Percentiles rank a stretch among this genome's conserved stretches.
Evolutionary conservation across 2,329 filamentous ascomycete genomes (phyloP).

Genomic region (Calonectria pteridis): DNA sequence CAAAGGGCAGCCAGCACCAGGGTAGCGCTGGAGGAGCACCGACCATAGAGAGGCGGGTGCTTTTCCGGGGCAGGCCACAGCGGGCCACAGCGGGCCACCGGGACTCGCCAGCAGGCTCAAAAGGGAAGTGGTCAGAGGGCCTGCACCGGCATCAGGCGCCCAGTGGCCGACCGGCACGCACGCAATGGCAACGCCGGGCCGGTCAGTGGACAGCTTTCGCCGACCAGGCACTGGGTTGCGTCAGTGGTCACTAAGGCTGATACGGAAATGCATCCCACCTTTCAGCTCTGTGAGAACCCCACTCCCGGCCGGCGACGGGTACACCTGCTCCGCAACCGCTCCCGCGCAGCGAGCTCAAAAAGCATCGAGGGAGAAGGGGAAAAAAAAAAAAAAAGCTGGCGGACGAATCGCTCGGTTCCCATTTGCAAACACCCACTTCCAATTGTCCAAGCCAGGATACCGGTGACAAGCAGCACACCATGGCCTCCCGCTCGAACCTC

Average conservation of each 20-base stretch:
- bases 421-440: conserved; percentile 17
- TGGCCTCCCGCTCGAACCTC: conserved; percentile 44
- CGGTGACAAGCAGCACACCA: conserved; percentile 17
- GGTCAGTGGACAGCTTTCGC: conserved; percentile 10
- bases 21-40: background rate
- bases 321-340: conserved; percentile 8
- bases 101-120: background rate
- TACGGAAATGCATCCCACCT: conserved; percentile 21
- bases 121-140: conserved; percentile 4
- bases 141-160: background rate
- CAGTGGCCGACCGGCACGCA: background rate
- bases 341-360: conserved; percentile 20
- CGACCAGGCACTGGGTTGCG: background rate
- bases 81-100: background rate
- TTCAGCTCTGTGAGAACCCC: conserved; percentile 9
- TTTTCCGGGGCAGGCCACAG: background rate
- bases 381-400: conserved; percentile 13
- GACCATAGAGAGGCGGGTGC: background rate
- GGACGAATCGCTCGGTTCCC: conserved; percentile 6
- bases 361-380: background rate
- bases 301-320: conserved; percentile 7
- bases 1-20: background rate
- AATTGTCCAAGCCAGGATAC: background rate
- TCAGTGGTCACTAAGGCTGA: background rate
- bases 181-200: background rate